Evolutionary conservation across 2,329 filamentous ascomycete species (phyloP).

Genomic region (Harringtonia lauricola): DNA sequence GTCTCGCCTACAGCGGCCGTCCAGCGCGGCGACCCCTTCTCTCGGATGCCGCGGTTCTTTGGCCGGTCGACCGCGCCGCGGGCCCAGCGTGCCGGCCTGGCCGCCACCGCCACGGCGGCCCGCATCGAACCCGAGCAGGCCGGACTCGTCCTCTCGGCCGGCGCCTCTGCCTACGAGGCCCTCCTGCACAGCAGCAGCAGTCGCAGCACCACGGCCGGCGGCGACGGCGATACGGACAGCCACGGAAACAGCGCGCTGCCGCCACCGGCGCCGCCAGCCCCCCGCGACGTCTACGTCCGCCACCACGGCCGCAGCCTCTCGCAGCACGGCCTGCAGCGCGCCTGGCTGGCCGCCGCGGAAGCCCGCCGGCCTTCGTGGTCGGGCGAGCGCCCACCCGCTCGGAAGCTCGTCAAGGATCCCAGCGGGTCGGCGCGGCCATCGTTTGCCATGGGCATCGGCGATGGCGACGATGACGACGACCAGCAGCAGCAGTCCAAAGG

Average conservation of each 20-base stretch:
- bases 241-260: no score
- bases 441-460: conserved; percentile 8
- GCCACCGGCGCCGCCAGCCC: no score
- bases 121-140: not conserved
- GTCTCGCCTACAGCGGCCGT: not conserved
- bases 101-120: not conserved
- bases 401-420: conserved; percentile 15
- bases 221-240: not conserved
- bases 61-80: conserved; percentile 5
- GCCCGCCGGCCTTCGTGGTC: conserved; percentile 15
- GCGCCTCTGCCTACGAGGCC: conserved; percentile 8
- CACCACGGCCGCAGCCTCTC: not conserved
- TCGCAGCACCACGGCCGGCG: not conserved
- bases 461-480: not conserved
- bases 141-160: no score
- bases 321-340: conserved; percentile 5
- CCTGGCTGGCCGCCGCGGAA: conserved; percentile 16
- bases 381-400: conserved; percentile 6
- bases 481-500: not conserved
- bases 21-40: not conserved
- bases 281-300: not conserved
- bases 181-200: conserved; percentile 5
- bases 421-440: conserved; percentile 11
- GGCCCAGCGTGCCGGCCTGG: conserved; percentile 1
- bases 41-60: conserved; percentile 8